phyloP scores from a whole-genome alignment of 179 eudicot species.

The Beta macrorhiza region DNA sequence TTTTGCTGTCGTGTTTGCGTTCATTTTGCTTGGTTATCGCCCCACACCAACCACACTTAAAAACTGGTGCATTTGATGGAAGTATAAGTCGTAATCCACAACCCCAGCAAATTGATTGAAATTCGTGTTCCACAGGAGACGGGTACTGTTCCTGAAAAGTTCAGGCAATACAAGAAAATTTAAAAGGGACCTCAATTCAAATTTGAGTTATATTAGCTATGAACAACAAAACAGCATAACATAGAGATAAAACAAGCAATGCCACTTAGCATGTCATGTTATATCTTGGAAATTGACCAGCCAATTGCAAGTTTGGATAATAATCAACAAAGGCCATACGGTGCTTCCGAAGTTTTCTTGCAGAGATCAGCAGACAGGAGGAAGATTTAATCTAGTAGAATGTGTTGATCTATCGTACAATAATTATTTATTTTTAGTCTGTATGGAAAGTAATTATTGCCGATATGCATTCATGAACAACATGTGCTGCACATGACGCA shows the following conservation, averaged over 20 bases:
- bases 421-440: not conserved
- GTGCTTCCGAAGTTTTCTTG: not conserved
- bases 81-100: conserved; percentile 89
- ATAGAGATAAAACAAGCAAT: not conserved
- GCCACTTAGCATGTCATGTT: not conserved
- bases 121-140: conserved; percentile 43
- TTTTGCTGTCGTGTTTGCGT: conserved; percentile 37
- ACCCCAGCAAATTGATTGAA: conserved; percentile 89
- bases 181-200: not conserved
- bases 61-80: conserved; percentile 72
- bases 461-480: not conserved
- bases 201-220: not conserved
- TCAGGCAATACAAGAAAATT: conserved; percentile 7
- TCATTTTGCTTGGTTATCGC: conserved; percentile 78
- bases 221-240: not conserved
- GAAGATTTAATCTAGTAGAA: not conserved
- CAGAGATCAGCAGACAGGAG: not conserved
- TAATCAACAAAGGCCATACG: not conserved
- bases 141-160: conserved; percentile 40
- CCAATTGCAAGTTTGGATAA: not conserved
- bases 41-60: conserved; percentile 99
- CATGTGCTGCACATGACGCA: not conserved
- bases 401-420: not conserved
- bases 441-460: not conserved
- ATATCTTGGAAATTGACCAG: not conserved